Evolutionary conservation across 1,284 basidiomycete genomes (phyloP).

Genomic region (Veloporphyrellus conicus): DNA sequence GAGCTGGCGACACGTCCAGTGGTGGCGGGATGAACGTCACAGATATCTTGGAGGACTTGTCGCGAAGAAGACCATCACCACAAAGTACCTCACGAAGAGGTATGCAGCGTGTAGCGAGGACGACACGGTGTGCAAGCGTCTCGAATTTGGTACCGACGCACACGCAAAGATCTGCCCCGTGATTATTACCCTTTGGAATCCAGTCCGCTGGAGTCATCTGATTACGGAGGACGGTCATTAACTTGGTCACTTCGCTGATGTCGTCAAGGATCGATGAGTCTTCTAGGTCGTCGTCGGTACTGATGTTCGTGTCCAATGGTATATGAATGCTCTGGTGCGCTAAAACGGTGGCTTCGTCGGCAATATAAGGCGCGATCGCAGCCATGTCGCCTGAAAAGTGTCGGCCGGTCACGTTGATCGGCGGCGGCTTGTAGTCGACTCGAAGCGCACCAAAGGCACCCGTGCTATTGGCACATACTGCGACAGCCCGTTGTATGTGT

Average conservation of each 20-base stretch:
- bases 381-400: constrained; percentile 68
- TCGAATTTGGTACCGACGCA: constrained; percentile 37
- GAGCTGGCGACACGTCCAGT: constrained; percentile 1
- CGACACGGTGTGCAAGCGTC: constrained; percentile 63
- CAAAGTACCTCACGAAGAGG: constrained; percentile 46
- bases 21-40: constrained; percentile 24
- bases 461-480: constrained; percentile 82
- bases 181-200: constrained; percentile 29
- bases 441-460: constrained; percentile 88
- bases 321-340: neutral
- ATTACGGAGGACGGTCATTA: constrained; percentile 40
- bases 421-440: constrained; percentile 62
- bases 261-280: constrained; percentile 49
- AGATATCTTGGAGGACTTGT: constrained; percentile 33
- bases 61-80: constrained; percentile 30
- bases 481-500: constrained; percentile 78
- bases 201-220: constrained; percentile 9
- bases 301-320: constrained; percentile 5
- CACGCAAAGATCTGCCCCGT: constrained; percentile 64
- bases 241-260: constrained; percentile 40
- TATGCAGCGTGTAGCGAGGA: constrained; percentile 62
- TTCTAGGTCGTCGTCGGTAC: constrained; percentile 39
- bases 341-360: neutral
- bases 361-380: constrained; percentile 54
- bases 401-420: constrained; percentile 59